Base-by-base conservation (phyloP, 345 rosid genomes). In the Ricinus communis region DNA sequence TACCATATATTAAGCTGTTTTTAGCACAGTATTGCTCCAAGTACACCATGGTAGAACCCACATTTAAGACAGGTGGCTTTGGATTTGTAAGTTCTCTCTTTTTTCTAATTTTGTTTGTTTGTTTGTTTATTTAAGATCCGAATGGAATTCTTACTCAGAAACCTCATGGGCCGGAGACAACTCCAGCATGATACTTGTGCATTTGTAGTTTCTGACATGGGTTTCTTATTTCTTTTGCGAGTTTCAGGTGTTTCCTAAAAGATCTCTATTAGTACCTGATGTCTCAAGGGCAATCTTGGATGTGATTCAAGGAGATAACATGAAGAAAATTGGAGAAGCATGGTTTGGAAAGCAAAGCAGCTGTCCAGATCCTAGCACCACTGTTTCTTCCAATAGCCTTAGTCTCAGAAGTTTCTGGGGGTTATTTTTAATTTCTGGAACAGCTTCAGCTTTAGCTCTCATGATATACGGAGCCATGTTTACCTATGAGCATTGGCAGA, bases 1-100 rank as follows among this genome's bases (percentile, higher is more conserved):
- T 85, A 21, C 82, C 93, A 11, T 82, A 77, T 58, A 77, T 76
- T 0, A 79, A 75, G 22, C 68, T 82, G 19, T 73, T 87, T 59
- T 84, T 84, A 31, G 73, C 79, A 8, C 69, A 78, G 45, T 50
- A 85, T 62, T 76, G 85, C 70, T 46, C 22, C 25, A 8, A 66
- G 12, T 65, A 56, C 46, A 56, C 76, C 55, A 64, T 65, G 36
- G 31, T 65, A 27, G 63, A 63, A 5, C 76, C 70, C 24, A 56
- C 65, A 2, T 31, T 64, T 36, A 41, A 55, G 58, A 55, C 64
- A 5, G 76, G 0, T 11, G 76, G 76, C 22, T 63, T 72, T 2
- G 75, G 75, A 43, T 72, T 64, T 65, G 75, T 72, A 51, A 59
- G 59, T 50, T 50, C 72, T 30, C 21, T 28, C 4, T 5, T 51